These are phyloP conservation scores for Cryomyces minteri DNA, from an alignment of 495 filamentous ascomycete genomes.

Conservation along the genomic window DNA sequence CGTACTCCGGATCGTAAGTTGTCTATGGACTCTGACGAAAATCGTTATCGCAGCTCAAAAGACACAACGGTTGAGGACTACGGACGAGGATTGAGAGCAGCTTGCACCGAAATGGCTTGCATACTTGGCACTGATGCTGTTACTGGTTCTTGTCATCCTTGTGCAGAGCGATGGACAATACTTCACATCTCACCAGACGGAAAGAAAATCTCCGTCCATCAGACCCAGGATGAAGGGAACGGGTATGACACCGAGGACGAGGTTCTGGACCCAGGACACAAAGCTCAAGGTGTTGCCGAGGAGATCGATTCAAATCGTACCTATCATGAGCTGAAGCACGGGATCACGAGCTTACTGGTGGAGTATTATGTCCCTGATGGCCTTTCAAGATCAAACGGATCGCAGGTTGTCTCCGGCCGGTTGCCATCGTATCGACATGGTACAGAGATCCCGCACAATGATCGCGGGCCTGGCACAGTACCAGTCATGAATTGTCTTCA, in stretches of 20 bases:
- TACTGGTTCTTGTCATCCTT: slow-evolving; percentile 48
- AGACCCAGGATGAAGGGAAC: slow-evolving; percentile 53
- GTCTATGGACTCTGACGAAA: background rate
- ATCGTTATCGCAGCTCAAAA: background rate
- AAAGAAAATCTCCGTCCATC: slow-evolving; percentile 44
- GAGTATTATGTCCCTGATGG: slow-evolving; percentile 49
- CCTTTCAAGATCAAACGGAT: too few relatives aligned
- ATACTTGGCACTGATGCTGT: slow-evolving; percentile 38
- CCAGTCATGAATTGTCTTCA: too few relatives aligned
- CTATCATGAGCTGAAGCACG: slow-evolving; percentile 66
- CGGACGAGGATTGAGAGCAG: slow-evolving; percentile 26
- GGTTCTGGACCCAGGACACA: slow-evolving; percentile 41
- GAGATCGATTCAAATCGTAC: slow-evolving; percentile 58
- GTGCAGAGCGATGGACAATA: slow-evolving; percentile 54
- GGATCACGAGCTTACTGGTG: slow-evolving; percentile 62
- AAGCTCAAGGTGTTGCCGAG: slow-evolving; percentile 45
- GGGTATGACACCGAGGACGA: slow-evolving; percentile 44
- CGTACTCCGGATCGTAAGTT: slow-evolving; percentile 3
- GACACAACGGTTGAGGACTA: slow-evolving; percentile 20
- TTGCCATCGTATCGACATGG: too few relatives aligned
- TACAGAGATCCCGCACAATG: too few relatives aligned
- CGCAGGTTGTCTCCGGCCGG: too few relatives aligned
- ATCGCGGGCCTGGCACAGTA: too few relatives aligned
- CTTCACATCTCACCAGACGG: slow-evolving; percentile 61
- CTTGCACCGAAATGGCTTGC: slow-evolving; percentile 46